Conservation (phyloP, 768 basidiomycete species). For the Tylopilus rubrobrunneus region DNA sequence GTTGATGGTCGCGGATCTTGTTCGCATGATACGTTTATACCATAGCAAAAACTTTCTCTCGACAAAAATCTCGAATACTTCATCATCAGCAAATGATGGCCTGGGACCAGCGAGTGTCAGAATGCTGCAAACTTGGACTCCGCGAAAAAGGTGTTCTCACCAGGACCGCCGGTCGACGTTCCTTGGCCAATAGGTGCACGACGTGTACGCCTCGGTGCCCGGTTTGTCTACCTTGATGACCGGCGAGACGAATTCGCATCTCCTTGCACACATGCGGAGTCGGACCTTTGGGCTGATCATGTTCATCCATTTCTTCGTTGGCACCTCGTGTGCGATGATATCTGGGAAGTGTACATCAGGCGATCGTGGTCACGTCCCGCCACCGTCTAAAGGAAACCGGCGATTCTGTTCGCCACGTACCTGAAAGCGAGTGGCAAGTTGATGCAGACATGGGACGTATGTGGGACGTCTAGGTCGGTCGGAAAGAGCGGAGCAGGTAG, state of each 20-base stretch:
- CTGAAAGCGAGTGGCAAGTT: neutral
- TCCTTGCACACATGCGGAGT: neutral
- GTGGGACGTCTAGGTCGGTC: neutral
- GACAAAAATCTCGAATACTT: constrained; percentile 5
- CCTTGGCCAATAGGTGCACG: constrained; percentile 1
- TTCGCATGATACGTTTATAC: constrained; percentile 12
- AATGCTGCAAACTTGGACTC: neutral
- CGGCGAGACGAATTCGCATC: constrained; percentile 6
- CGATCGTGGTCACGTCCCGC: neutral
- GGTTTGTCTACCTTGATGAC: neutral
- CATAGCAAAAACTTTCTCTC: constrained; percentile 8
- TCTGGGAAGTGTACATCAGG: constrained; percentile 2
- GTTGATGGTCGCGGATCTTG: neutral
- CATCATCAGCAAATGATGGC: neutral
- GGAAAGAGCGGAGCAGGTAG: neutral
- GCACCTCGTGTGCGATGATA: constrained; percentile 10
- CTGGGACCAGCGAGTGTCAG: neutral
- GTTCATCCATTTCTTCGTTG: constrained; percentile 7
- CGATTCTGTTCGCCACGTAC: neutral
- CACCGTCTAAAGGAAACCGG: neutral
- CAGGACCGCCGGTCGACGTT: neutral
- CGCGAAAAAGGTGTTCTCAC: neutral
- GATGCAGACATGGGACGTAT: neutral
- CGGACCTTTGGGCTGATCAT: constrained; percentile 6
- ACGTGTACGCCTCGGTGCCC: neutral